Base-by-base conservation (phyloP, 805 yeast genomes). In the Wickerhamiella qilinensis region DNA sequence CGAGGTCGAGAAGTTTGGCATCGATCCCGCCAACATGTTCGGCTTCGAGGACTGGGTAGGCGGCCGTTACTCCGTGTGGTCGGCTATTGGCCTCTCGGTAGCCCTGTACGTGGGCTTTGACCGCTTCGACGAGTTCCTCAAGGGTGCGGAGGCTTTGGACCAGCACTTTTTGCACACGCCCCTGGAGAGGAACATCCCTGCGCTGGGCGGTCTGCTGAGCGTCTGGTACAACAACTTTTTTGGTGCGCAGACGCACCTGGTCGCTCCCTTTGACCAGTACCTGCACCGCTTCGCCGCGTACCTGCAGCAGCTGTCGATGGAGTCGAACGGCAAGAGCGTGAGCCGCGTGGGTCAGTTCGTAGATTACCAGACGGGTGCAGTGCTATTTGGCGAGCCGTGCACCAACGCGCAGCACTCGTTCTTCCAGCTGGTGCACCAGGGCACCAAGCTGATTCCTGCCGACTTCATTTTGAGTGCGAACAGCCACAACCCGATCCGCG, bases 21-120 rank as follows among this genome's bases (percentile, higher is more conserved):
- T 91, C 51, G 97, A 91, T 68, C 75, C 95, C 59, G 79, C 75
- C 61, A 91, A 91, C 71, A 91, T 91, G 99, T 91, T 91, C 64
- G 97, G 93, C 47, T 91, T 91, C 56, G 95, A 86, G 62, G 78
- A 68, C 66, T 91, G 98, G 98, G 99, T 91, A 48, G 99, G 99
- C 57, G 99, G 99, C 59, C 80, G 99, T 65, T 91, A 91, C 77
- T 91, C 98, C n/a, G 98, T 91, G 45, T 91, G 99, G 99, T 82
- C 94, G 32, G 93, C 98, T 46, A 91, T 91, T 61, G 99, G 99
- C 45, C 74, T 91, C 52, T 82, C 95, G 21, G 88, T 91, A 46
- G 93, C 94, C 53, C 65, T 91, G 51, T 91, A 80, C 74, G 78
- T 91, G 60, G 99, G 99, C 49, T 91, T 59, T 62, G 97, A 91